Base-by-base conservation (phyloP, 306 rosid genomes). In the Purshia tridentata region DNA sequence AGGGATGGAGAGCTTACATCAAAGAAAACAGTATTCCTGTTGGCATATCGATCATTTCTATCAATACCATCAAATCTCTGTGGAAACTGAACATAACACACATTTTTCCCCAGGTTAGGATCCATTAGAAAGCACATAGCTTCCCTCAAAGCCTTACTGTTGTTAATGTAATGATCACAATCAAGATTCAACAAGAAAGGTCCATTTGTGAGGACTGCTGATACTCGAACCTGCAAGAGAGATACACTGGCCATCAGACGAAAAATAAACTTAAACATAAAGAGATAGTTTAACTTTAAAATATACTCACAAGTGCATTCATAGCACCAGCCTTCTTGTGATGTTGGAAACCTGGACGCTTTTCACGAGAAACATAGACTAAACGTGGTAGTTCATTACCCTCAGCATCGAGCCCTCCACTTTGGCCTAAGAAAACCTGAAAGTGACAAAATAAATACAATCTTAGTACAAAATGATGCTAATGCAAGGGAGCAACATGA, bases 241-340 rank as follows among this genome's bases (percentile, higher is more conserved):
- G 68, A 61, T 59, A 47, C 22, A 70, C 52, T 23, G 35, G 13
- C 23, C 75, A 74, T 63, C 39, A 65, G 48, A 20, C n/a, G n/a
- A 13, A 23, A 75, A 60, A 72, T 58, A 63, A 42, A 18, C 46
- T 49, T 13, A 60, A 11, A 13, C 15, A 49, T 18, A 47, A 40
- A 45, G 45, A 70, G 63, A 65, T 29, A 69, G 44, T 60, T n/a
- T 46, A 56, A 29, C 54, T 58, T 42, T 53, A 75, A 29, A 48
- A 72, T 2, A 39, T 70, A 84, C 98, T 86, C 80, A 94, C 98
- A 65, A 94, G 96, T 54, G 98, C 90, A 81, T 94, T 94, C 98
- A 94, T 94, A 70, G 98, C 98, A 82, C 98, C 98, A 3, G 98
- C 98, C 79, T 94, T 94, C 87, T 94, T 94, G 86, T 94, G 98